Evolutionary conservation across 208 protist species (phyloP).

Genomic region (Trypanosoma platydactyli): DNA sequence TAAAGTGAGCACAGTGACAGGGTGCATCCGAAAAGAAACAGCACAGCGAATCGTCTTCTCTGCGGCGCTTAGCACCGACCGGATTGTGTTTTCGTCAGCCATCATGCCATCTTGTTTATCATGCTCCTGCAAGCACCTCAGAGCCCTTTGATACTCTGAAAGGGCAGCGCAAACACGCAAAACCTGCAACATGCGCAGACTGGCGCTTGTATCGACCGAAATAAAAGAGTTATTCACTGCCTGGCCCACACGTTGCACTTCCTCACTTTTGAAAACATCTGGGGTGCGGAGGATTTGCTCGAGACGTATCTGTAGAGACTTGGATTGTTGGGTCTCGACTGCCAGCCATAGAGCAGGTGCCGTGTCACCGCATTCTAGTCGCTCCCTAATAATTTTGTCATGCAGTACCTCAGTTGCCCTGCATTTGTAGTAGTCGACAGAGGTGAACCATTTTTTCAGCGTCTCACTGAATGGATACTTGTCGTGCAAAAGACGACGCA

Average conservation of each 20-base stretch:
- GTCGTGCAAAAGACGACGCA: conserved; percentile 40
- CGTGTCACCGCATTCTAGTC: conserved; percentile 34
- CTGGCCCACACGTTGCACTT: conserved; percentile 56
- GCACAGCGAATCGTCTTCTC: conserved; percentile 43
- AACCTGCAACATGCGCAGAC: conserved; percentile 44
- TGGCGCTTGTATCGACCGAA: conserved; percentile 39
- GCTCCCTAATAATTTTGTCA: conserved; percentile 42
- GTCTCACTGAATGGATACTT: conserved; percentile 47
- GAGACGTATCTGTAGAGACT: conserved; percentile 49
- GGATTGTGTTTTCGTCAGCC: conserved; percentile 6
- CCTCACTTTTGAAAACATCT: conserved; percentile 35
- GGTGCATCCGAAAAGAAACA: conserved; percentile 51
- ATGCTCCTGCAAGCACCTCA: neutral
- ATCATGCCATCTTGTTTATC: neutral
- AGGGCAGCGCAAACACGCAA: conserved; percentile 58
- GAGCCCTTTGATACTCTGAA: conserved; percentile 44
- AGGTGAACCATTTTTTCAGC: conserved; percentile 52
- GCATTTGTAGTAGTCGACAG: conserved; percentile 49
- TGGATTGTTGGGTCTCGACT: conserved; percentile 51
- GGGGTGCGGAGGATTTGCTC: conserved; percentile 33
- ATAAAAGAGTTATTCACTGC: conserved; percentile 71
- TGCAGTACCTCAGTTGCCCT: conserved; percentile 44
- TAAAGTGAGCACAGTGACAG: conserved; percentile 42
- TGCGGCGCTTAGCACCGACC: conserved; percentile 36
- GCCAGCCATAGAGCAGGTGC: conserved; percentile 68